Evolutionary conservation across 108 stramenopile genomes (phyloP).

Genomic region (Skeletonema marinoi): DNA sequence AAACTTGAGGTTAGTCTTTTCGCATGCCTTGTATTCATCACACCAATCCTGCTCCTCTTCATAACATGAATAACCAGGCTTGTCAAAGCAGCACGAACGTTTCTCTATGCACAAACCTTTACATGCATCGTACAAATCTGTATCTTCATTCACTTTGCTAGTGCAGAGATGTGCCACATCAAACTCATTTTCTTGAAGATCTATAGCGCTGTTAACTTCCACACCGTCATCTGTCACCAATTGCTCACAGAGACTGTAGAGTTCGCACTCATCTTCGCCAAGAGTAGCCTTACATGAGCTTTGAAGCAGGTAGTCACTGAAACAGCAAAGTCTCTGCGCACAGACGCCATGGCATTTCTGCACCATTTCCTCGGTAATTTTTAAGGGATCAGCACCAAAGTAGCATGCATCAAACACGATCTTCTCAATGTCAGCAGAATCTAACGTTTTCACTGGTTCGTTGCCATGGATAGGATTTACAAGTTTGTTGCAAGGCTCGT

Average conservation of each 20-base stretch:
- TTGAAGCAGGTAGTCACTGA: slow-evolving; percentile 1
- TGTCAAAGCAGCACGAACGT: slow-evolving; percentile 24
- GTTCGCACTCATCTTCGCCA: slow-evolving; percentile 9
- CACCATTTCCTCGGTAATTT: neutral
- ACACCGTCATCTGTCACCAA: slow-evolving; percentile 16
- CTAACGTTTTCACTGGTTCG: neutral
- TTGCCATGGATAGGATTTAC: slow-evolving; percentile 3
- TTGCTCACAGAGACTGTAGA: neutral
- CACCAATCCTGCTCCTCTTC: slow-evolving; percentile 21
- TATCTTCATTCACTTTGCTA: neutral
- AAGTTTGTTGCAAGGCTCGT: slow-evolving; percentile 10
- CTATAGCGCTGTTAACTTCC: neutral
- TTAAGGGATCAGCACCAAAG: neutral
- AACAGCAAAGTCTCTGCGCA: slow-evolving; percentile 16
- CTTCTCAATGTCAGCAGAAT: neutral
- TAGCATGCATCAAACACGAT: slow-evolving; percentile 1
- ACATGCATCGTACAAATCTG: slow-evolving; percentile 10
- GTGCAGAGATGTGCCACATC: slow-evolving; percentile 2
- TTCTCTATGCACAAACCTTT: neutral
- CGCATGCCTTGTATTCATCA: slow-evolving; percentile 21
- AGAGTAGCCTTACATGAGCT: slow-evolving; percentile 10
- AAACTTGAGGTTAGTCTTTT: neutral
- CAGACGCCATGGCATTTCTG: slow-evolving; percentile 7
- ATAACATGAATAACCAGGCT: slow-evolving; percentile 15
- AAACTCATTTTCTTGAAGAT: neutral